Base-by-base conservation (phyloP, 208 protist species). In the Acanthamoeba lenticulata region DNA sequence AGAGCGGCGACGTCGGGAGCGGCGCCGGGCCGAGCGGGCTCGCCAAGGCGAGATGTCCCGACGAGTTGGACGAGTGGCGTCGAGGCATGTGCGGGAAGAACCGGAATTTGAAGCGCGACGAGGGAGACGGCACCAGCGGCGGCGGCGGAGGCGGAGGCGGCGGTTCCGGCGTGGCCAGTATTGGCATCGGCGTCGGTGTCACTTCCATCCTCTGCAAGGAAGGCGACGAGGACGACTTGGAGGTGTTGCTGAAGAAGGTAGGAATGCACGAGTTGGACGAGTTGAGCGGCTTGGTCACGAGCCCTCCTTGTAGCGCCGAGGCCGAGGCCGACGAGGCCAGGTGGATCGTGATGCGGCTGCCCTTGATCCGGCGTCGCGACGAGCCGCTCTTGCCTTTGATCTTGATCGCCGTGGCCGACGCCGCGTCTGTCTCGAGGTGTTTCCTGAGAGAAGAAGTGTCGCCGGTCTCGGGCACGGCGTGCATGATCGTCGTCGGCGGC, bases 181-280 rank as follows among this genome's bases (percentile, higher is more conserved):
- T 6, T 44, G 67, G 17, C 17, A 7, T 29, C 9, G 36, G 17
- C 15, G 32, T 4, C 38, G n/a, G 4, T 36, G 15, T 38, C 52
- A 11, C 52, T 27, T 11, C 52, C 15, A 21, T 60, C 11, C 19
- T 44, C 24, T 3, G 72, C 5, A n/a, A 19, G 3, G 72, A 2
- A 1, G 42, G 19, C 11, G 72, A 4, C 34, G 72, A 24, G 5
- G 74, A 40, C 1, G 65, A 74, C 24, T 11, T 36, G 13, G 65
- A 74, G 3, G 52, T n/a, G 17, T 34, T 65, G 65, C 65, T 40
- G 29, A 17, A 6, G 34, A 74, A 44, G 7, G 65, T 74, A 11
- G 65, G 65, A 34, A 85, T 85, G 42, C 74, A 85, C 38, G 74
- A 85, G 44, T 85, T 85, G 44, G 74, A 85, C 1, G 74, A 85